Percentiles rank a stretch among this genome's conserved stretches.
Evolutionary conservation across 164 flowering plant genomes (phyloP).

Genomic region (grape (Vitis vinifera)): ASM3070453v1 NC_081806.1:2701001-2701500

Average conservation of each 20-base stretch:
- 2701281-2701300: constrained; percentile 6
- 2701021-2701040: too few relatives aligned
- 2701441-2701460: constrained; percentile 2
- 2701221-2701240: not conserved
- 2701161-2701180: not conserved
- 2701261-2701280: not conserved
- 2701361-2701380: not conserved
- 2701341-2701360: not conserved
- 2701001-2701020: too few relatives aligned
- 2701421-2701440: not conserved
- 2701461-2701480: not conserved
- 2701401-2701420: not conserved
- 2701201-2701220: not conserved
- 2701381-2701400: not conserved
- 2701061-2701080: too few relatives aligned
- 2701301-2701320: not conserved
- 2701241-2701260: not conserved
- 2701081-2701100: not conserved
- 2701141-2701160: not conserved
- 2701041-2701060: too few relatives aligned
- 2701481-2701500: too few relatives aligned
- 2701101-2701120: not conserved
- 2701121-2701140: not conserved
- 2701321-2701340: constrained; percentile 1
- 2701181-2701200: constrained; percentile 19